Conservation (phyloP, 163 green algal species). For the Volvox carteri region DNA sequence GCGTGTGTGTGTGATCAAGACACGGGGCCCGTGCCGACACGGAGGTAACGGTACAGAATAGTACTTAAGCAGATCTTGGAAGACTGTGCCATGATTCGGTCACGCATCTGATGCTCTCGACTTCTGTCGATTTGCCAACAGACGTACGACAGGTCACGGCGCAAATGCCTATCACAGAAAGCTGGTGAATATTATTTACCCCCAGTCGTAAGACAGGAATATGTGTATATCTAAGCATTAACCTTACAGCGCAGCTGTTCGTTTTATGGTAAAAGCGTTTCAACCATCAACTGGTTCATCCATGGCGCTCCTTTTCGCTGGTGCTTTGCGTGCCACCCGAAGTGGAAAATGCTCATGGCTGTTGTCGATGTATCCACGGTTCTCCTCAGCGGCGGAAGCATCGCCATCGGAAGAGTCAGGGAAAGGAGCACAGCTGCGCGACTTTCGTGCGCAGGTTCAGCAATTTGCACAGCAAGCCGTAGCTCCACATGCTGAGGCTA, state of each 20-base stretch:
- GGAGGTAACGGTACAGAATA: background rate
- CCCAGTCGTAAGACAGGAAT: no score
- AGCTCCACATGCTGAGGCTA: conserved; percentile 82
- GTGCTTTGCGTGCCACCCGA: background rate
- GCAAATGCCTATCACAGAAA: no score
- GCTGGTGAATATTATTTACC: no score
- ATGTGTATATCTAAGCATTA: no score
- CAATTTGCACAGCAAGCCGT: conserved; percentile 79
- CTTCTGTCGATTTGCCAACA: background rate
- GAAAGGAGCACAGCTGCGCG: conserved; percentile 46
- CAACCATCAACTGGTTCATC: no score
- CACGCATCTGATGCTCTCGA: background rate
- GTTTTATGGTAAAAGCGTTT: no score
- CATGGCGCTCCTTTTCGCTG: conserved; percentile 12
- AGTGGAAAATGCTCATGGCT: background rate
- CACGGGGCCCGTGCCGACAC: background rate
- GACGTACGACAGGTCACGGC: background rate
- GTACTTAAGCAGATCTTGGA: background rate
- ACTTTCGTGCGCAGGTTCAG: conserved; percentile 81
- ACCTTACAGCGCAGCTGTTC: no score
- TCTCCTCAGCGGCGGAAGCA: conserved; percentile 20
- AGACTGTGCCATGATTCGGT: background rate
- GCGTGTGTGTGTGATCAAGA: background rate
- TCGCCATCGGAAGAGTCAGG: background rate
- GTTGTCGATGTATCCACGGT: background rate